Evolutionary conservation across 2,329 filamentous ascomycete species (phyloP).

Genomic region (Mariannaea elegans): DNA sequence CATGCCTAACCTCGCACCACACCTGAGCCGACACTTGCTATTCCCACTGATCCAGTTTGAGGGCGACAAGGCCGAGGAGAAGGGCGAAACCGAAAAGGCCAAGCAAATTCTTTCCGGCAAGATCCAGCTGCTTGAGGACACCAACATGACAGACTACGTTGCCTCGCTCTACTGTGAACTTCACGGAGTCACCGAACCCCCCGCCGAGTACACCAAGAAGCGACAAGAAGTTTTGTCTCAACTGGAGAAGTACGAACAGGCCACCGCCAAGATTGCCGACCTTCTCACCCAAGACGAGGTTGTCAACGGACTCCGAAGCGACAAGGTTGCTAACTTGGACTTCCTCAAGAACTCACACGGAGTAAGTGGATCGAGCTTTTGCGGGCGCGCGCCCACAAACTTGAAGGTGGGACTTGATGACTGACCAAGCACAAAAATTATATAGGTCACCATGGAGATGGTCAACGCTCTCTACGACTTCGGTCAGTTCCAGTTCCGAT

Average conservation of each 20-base stretch:
- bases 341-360: conserved; percentile 97
- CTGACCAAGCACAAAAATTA: conserved; percentile 27
- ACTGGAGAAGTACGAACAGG: conserved; percentile 84
- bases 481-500: conserved; percentile 97
- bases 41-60: conserved; percentile 96
- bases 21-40: conserved; percentile 95
- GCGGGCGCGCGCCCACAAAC: conserved; percentile 5
- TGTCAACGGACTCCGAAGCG: conserved; percentile 87
- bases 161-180: conserved; percentile 91
- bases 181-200: conserved; percentile 78
- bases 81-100: conserved; percentile 65
- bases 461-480: conserved; percentile 96
- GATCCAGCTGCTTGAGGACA: conserved; percentile 93
- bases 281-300: conserved; percentile 90
- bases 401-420: conserved; percentile 11
- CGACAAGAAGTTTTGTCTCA: conserved; percentile 86
- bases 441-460: conserved; percentile 87
- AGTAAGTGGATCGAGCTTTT: conserved; percentile 59
- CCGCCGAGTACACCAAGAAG: conserved; percentile 88
- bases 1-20: conserved; percentile 86
- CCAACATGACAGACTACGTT: conserved; percentile 99
- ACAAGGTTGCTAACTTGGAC: conserved; percentile 99
- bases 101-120: conserved; percentile 84
- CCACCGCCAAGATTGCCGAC: conserved; percentile 87
- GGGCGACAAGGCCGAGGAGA: conserved; percentile 82